Conservation (phyloP, 768 basidiomycete genomes). For the Rhodosporidiobolus sp. region DNA sequence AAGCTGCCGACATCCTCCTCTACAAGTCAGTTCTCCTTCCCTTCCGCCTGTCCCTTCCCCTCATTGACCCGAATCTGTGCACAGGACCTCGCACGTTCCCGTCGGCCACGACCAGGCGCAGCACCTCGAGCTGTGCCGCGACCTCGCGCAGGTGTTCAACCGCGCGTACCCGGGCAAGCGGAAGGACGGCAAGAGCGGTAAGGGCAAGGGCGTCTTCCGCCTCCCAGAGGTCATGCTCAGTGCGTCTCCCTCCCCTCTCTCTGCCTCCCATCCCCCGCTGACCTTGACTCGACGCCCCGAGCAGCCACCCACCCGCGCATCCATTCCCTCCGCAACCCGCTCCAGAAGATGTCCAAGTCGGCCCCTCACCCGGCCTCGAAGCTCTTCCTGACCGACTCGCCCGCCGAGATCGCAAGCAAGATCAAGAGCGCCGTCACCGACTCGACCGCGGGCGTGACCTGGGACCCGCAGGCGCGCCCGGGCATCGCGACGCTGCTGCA, state of each 20-base stretch:
- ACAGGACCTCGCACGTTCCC: constrained; percentile 84
- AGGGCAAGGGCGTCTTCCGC: constrained; percentile 60
- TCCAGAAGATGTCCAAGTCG: constrained; percentile 94
- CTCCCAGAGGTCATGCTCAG: constrained; percentile 70
- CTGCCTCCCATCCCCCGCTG: background rate
- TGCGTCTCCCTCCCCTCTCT: constrained; percentile 50
- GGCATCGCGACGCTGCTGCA: constrained; percentile 77
- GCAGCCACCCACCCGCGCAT: constrained; percentile 76
- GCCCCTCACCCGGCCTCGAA: constrained; percentile 72
- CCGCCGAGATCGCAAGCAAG: constrained; percentile 62
- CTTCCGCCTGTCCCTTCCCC: background rate
- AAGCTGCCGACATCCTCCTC: constrained; percentile 84
- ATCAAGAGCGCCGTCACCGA: constrained; percentile 82
- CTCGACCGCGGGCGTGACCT: constrained; percentile 68
- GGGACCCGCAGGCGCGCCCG: constrained; percentile 73
- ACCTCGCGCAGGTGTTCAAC: constrained; percentile 80
- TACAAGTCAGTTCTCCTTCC: constrained; percentile 61
- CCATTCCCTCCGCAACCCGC: constrained; percentile 78
- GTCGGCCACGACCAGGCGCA: constrained; percentile 96
- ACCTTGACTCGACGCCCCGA: background rate
- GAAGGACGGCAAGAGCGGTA: constrained; percentile 40
- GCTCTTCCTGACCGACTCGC: constrained; percentile 76
- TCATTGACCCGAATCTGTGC: background rate
- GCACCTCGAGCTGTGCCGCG: constrained; percentile 83
- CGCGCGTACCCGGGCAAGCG: constrained; percentile 54